Percentiles rank a stretch among this genome's conserved stretches.
Evolutionary conservation across 2,329 filamentous ascomycete species (phyloP).

Genomic region (Phialocephala subalpina): DNA sequence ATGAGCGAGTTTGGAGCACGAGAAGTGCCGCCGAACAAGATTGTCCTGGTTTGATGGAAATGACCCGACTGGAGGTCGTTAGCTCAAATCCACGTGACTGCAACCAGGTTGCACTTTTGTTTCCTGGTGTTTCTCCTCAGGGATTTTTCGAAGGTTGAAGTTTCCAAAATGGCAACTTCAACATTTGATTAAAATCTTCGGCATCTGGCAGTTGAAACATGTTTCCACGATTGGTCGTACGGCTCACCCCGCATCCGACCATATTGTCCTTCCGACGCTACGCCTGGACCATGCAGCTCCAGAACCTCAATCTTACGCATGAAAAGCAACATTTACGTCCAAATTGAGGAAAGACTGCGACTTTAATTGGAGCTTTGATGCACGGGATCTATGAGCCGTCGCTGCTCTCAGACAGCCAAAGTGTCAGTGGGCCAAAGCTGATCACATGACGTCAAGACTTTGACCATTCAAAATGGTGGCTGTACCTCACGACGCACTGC

Average conservation of each 20-base stretch:
- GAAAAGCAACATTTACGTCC: not conserved
- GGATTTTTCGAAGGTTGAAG: too few species aligned
- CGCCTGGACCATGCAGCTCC: not conserved
- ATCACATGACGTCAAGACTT: conserved; percentile 13
- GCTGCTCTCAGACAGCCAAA: not conserved
- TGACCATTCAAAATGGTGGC: not conserved
- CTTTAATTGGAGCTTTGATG: not conserved
- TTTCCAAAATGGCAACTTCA: too few species aligned
- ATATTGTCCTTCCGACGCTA: not conserved
- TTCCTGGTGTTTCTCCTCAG: too few species aligned
- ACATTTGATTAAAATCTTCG: too few species aligned
- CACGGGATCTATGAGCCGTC: not conserved
- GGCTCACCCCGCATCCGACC: not conserved
- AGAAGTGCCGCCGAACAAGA: not conserved
- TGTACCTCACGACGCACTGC: not conserved
- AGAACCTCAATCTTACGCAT: not conserved
- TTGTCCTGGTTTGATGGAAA: not conserved
- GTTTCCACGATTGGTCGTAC: not conserved
- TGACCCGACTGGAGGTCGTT: too few species aligned
- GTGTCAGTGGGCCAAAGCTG: not conserved
- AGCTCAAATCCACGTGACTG: too few species aligned
- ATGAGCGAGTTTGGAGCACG: not conserved
- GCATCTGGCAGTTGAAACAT: not conserved
- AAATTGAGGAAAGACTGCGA: not conserved
- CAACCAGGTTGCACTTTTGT: too few species aligned